Base-by-base conservation (phyloP, 1,139 yeast species). In the Debaryomyces udenii region DNA sequence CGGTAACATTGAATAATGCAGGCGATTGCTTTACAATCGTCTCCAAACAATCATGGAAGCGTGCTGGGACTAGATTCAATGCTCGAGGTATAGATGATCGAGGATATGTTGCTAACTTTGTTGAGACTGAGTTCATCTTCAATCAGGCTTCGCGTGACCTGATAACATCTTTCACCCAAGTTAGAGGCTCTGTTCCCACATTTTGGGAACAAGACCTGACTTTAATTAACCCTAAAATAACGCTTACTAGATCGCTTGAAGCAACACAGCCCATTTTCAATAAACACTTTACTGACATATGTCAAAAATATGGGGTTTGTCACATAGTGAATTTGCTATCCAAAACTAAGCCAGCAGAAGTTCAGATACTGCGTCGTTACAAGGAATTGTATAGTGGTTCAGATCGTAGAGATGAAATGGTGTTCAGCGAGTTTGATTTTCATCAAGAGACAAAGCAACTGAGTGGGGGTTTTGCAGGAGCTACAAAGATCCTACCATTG, bases 151-250 rank as follows among this genome's bases (percentile, higher is more conserved):
- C 68, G 9, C 60, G 59, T 27, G 44, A 55, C 3, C 78, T 78
- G 38, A 73, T 83, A 27, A 89, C 81, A 58, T 81, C 97, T 2
- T 91, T 83, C 59, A 80, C 86, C 1, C 96, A 91, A 61, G 79
- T 93, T 11, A 74, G 99, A 60, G 99, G 99, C 2, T 86, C 96
- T 11, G 93, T 93, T 3, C 99, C 99, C 0, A 76, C 94, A 1
- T 94, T 94, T 58, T 94, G 99, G 99, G 99, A 94, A 59, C 99
- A 94, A 61, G 98, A 91, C 55, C 82, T 95, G 1, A 84, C 88
- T 9, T 65, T 83, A 41, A 85, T 93, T 13, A 83, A 83, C 51
- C 91, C 94, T 14, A 93, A 91, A 59, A 88, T 93, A 38, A 86
- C 87, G 28, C 76, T 94, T 9, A 90, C 97, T 0, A 74, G 99